Conservation (phyloP, 805 yeast species). For the Metschnikowia continentalis region DNA sequence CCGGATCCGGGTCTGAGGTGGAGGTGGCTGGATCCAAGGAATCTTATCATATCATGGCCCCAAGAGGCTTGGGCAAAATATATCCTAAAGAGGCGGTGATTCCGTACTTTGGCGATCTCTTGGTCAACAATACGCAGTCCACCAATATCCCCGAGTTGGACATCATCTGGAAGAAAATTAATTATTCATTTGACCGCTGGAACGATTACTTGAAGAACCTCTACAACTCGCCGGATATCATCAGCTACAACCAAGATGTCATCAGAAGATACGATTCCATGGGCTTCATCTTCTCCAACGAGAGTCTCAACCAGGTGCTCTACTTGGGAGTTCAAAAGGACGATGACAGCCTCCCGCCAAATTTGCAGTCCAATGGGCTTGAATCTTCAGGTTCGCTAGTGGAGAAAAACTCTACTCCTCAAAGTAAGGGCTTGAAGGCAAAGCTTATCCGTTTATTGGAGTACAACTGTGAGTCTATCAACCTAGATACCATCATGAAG, state of each 20-base stretch:
- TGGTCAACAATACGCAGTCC: slow-evolving; percentile 40
- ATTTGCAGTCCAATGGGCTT: slow-evolving; percentile 6
- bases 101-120: slow-evolving; percentile 87
- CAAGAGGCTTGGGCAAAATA: slow-evolving; percentile 77
- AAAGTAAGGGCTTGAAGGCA: slow-evolving; percentile 24
- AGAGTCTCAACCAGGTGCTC: slow-evolving; percentile 40
- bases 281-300: slow-evolving; percentile 43
- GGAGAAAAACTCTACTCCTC: not conserved
- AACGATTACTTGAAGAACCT: slow-evolving; percentile 57
- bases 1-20: slow-evolving; percentile 9
- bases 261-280: slow-evolving; percentile 36
- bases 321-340: slow-evolving; percentile 38
- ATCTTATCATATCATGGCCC: slow-evolving; percentile 73
- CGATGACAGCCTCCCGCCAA: slow-evolving; percentile 19
- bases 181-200: slow-evolving; percentile 80
- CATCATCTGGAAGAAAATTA: slow-evolving; percentile 60
- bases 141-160: slow-evolving; percentile 53
- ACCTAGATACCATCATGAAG: slow-evolving; percentile 55
- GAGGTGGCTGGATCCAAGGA: slow-evolving; percentile 24
- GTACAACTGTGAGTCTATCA: slow-evolving; percentile 39
- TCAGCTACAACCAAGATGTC: slow-evolving; percentile 38
- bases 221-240: slow-evolving; percentile 39
- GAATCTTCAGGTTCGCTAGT: not conserved
- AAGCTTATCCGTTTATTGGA: slow-evolving; percentile 46
- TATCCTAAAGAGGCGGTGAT: slow-evolving; percentile 75